Evolutionary conservation across 768 basidiomycete species (phyloP).

Genomic region (Kwoniella shandongensis): DNA sequence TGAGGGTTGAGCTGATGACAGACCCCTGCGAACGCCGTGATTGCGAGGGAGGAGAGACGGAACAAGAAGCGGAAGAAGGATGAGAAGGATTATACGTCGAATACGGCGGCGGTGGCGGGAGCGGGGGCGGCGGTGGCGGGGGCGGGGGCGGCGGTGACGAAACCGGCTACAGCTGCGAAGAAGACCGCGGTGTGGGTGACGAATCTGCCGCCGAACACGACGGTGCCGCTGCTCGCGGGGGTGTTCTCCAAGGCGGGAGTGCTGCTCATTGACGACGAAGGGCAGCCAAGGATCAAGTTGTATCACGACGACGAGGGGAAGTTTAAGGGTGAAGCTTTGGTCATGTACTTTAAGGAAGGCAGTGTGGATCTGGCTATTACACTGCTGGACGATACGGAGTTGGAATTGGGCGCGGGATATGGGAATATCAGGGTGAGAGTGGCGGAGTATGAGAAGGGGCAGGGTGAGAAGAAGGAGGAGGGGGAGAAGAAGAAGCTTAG

Average conservation of each 20-base stretch:
- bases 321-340: slow-evolving; percentile 90
- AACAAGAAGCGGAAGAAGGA: slow-evolving; percentile 63
- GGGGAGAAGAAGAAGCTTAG: slow-evolving; percentile 54
- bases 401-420: slow-evolving; percentile 74
- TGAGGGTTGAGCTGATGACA: slow-evolving; percentile 45
- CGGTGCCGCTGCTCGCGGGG: slow-evolving; percentile 69
- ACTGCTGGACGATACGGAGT: slow-evolving; percentile 86
- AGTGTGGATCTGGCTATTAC: slow-evolving; percentile 81
- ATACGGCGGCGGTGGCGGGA: slow-evolving; percentile 56
- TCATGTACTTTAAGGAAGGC: slow-evolving; percentile 97
- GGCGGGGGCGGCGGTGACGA: slow-evolving; percentile 57
- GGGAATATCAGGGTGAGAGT: slow-evolving; percentile 52
- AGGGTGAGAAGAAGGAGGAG: slow-evolving; percentile 22
- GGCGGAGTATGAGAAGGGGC: slow-evolving; percentile 47
- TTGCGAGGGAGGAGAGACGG: slow-evolving; percentile 55
- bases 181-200: slow-evolving; percentile 92
- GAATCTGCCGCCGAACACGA: slow-evolving; percentile 73
- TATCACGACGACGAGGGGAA: slow-evolving; percentile 82
- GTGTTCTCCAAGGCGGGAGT: slow-evolving; percentile 91
- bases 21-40: slow-evolving; percentile 83
- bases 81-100: slow-evolving; percentile 60
- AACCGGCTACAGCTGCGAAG: slow-evolving; percentile 66
- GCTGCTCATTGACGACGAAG: slow-evolving; percentile 87
- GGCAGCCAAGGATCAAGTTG: slow-evolving; percentile 90
- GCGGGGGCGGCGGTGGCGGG: slow-evolving; percentile 8